These are phyloP conservation scores for Metrosideros polymorpha DNA, from an alignment of 441 rosid genomes.

Conservation along the genomic window DNA sequence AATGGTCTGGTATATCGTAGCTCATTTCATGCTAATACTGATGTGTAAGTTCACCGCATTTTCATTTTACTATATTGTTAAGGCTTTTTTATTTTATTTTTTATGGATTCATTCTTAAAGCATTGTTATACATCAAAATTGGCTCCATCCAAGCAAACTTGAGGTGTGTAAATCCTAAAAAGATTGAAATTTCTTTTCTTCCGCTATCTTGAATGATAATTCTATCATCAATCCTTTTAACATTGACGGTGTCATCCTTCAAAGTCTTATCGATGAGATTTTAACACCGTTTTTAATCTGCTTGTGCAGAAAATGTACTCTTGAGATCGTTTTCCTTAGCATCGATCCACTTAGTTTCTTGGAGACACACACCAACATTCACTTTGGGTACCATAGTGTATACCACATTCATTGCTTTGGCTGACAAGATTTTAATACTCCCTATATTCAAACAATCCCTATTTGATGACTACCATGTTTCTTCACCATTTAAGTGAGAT, in stretches of 20 bases:
- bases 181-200: not conserved
- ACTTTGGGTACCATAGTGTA: not conserved
- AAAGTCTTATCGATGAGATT: not conserved
- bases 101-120: not conserved
- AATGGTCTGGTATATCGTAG: conserved; percentile 45
- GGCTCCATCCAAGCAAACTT: not conserved
- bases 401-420: not conserved
- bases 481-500: not conserved
- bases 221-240: not conserved
- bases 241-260: not conserved
- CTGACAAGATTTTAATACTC: not conserved
- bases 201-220: not conserved
- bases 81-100: not conserved
- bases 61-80: not conserved
- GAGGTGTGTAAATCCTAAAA: not conserved
- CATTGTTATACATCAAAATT: not conserved
- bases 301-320: not conserved
- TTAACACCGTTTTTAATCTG: not conserved
- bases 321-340: not conserved
- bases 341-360: not conserved
- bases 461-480: not conserved
- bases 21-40: conserved; percentile 16
- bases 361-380: not conserved
- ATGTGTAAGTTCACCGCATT: conserved; percentile 38
- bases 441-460: not conserved